Evolutionary conservation across 169 alveolate species (phyloP).

Genomic region (Perkinsus marinus): DNA sequence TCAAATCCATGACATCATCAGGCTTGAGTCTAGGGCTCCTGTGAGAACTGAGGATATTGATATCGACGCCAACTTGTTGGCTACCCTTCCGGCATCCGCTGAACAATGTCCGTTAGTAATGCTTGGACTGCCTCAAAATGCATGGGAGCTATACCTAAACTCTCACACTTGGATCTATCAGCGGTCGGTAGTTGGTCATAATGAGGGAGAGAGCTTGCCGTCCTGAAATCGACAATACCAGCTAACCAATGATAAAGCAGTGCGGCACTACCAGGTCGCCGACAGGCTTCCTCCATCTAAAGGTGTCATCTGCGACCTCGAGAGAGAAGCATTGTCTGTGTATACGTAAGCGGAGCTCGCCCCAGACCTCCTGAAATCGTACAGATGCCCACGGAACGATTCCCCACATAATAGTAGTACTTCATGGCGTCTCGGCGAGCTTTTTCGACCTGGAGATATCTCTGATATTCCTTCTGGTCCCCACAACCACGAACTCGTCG

Average conservation of each 20-base stretch:
- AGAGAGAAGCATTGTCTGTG: background rate
- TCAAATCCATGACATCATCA: background rate
- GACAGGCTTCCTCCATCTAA: background rate
- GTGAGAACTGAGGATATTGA: background rate
- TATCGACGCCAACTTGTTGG: background rate
- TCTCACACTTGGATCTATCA: background rate
- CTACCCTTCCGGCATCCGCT: background rate
- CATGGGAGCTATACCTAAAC: background rate
- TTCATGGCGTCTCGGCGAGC: background rate
- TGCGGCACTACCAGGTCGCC: background rate
- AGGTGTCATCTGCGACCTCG: background rate
- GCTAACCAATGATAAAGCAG: background rate
- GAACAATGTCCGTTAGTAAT: background rate
- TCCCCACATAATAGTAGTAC: background rate
- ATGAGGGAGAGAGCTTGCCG: background rate
- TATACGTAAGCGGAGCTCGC: background rate
- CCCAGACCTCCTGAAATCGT: background rate
- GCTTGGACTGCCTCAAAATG: background rate
- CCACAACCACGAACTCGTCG: background rate
- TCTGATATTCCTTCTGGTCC: background rate
- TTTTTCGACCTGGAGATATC: background rate
- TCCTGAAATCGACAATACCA: background rate
- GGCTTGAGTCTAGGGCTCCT: background rate
- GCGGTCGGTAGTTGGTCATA: background rate
- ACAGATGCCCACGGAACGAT: background rate